These are phyloP conservation scores for Rhododendron molle DNA, from an alignment of 148 eudicot genomes.

Conservation along the genomic window DNA sequence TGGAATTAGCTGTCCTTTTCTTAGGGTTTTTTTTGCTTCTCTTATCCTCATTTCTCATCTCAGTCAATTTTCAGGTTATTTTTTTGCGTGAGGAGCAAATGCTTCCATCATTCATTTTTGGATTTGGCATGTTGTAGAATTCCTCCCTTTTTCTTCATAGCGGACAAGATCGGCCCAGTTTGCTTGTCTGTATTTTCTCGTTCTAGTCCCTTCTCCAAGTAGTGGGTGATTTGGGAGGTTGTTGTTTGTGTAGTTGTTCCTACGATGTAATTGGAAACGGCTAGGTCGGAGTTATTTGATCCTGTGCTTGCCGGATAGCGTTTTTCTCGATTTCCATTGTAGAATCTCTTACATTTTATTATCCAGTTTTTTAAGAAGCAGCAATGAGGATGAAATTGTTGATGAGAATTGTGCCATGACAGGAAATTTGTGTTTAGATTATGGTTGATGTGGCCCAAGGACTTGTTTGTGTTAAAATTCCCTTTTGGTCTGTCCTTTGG, in stretches of 20 bases:
- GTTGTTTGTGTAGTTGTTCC: background rate
- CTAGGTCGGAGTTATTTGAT: slow-evolving; percentile 17
- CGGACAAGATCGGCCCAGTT: slow-evolving; percentile 3
- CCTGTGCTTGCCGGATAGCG: slow-evolving; percentile 12
- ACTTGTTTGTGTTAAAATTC: background rate
- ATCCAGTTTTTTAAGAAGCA: background rate
- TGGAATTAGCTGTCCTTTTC: background rate
- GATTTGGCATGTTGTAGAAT: slow-evolving; percentile 15
- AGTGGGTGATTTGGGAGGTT: background rate
- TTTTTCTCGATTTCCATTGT: slow-evolving; percentile 2
- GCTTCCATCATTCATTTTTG: slow-evolving; percentile 16
- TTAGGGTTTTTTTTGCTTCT: background rate
- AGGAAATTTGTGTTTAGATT: background rate
- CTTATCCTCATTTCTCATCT: background rate
- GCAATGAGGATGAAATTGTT: background rate
- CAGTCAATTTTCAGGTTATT: background rate
- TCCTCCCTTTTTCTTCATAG: background rate
- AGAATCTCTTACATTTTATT: background rate
- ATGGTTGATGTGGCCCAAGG: background rate
- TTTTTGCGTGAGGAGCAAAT: slow-evolving; percentile 19
- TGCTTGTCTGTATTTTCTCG: slow-evolving; percentile 7
- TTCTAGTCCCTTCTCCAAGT: background rate
- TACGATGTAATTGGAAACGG: slow-evolving; percentile 15
- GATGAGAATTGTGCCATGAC: background rate
- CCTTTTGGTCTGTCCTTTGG: background rate